phyloP scores from a whole-genome alignment of 176 grass and related monocot species.

The Canna indica region DNA sequence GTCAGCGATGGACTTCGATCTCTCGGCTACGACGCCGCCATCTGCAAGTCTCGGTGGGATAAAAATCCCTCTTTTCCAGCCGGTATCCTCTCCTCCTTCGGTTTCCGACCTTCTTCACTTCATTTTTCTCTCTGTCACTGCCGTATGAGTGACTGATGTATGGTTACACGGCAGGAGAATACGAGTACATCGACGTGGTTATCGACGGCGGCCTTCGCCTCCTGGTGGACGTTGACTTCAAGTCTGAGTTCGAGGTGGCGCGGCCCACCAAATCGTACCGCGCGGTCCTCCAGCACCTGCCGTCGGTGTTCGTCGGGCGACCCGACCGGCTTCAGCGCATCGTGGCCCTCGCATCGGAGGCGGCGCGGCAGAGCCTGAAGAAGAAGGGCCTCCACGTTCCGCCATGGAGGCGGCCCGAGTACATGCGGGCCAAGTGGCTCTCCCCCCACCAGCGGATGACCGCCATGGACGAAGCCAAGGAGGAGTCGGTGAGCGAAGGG shows the following conservation, averaged over 20 bases:
- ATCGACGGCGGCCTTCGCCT: constrained; percentile 27
- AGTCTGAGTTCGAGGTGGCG: constrained; percentile 83
- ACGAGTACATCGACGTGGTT: constrained; percentile 87
- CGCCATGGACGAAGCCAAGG: neutral
- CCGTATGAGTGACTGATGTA: constrained; percentile 10
- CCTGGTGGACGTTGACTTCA: constrained; percentile 78
- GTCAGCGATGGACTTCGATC: constrained; percentile 60
- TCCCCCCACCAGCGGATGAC: constrained; percentile 13
- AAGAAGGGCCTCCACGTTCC: constrained; percentile 84
- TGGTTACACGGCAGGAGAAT: constrained; percentile 35
- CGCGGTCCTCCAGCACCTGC: constrained; percentile 61
- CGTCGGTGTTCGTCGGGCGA: constrained; percentile 59
- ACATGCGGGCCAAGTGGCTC: constrained; percentile 40
- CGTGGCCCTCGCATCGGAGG: constrained; percentile 52
- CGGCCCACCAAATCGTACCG: constrained; percentile 68
- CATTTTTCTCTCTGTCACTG: neutral
- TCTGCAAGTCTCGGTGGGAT: constrained; percentile 80
- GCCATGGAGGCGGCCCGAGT: constrained; percentile 38
- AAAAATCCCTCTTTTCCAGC: constrained; percentile 36
- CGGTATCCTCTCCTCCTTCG: neutral
- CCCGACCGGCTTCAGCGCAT: constrained; percentile 58
- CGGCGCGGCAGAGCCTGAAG: constrained; percentile 60
- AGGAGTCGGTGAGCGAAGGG: neutral
- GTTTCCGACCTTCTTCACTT: neutral
- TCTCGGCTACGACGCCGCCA: constrained; percentile 68